Evolutionary conservation across 345 rosid genomes (phyloP), one percentile per base, ranked within the genome.

Genomic region (Carallia brachiata): DNA sequence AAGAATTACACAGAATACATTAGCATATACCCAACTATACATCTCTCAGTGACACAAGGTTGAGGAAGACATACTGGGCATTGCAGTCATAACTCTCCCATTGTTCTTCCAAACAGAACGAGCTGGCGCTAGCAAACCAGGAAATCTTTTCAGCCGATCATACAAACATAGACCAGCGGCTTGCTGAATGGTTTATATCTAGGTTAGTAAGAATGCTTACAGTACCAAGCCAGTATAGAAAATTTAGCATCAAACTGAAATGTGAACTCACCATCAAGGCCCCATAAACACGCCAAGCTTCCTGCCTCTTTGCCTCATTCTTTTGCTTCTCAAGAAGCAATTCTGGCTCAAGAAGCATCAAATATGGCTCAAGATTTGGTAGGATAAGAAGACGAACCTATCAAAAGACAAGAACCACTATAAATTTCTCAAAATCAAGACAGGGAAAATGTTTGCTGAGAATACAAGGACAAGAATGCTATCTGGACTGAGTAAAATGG

Each of bases 251-350:
- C 70, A 61, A 64, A 44, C 60, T 47, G 64, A 67, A 66, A 58
- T 30, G 59, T 39, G 28, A 44, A 68, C 89, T 78, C 62, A 90
- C 98, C 88, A 83, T 77, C 85, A 90, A 79, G 7, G 93, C 93
- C 12, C 93, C 92, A 79, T 87, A 88, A 44, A 89, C 97, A n/a
- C 77, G 85, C 93, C 89, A 84, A 75, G 96, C 98, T 72, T 82
- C 96, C 28, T 73, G 77, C 84, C 88, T 85, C 84, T 78, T 90
- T 37, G 70, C 77, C 78, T 79, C 85, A 68, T 89, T 78, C 78
- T 83, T 87, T 74, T 86, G 93, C 76, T 76, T 86, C 83, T 85
- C 90, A 65, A 74, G 85, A 72, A 61, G 71, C 92, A 93, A 83
- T 76, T 86, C 97, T 16, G 88, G 89, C 73, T 78, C 85, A 73